Conservation (phyloP, 192 early-diverging fungal genomes). For the Entomortierella beljakovae region DNA sequence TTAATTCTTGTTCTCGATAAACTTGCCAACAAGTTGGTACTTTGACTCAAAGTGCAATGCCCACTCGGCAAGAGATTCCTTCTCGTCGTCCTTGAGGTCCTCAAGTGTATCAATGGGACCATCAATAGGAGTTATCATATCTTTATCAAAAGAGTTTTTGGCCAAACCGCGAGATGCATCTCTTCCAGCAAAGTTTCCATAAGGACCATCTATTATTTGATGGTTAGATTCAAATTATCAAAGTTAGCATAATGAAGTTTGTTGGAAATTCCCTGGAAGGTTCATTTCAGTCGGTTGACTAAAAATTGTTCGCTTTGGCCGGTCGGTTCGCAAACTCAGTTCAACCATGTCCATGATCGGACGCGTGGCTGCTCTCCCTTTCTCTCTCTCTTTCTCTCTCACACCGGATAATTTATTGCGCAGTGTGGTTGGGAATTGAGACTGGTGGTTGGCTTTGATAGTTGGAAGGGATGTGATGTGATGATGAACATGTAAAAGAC, state of each 20-base stretch:
- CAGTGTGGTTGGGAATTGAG: too few relatives aligned
- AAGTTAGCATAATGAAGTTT: neutral
- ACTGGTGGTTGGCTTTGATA: too few relatives aligned
- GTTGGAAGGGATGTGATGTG: too few relatives aligned
- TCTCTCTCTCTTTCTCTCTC: neutral
- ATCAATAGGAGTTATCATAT: conserved; percentile 75
- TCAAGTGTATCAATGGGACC: conserved; percentile 85
- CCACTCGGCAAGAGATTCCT: conserved; percentile 84
- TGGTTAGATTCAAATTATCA: neutral
- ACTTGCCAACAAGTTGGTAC: conserved; percentile 77
- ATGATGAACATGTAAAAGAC: too few relatives aligned
- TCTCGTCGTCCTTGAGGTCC: conserved; percentile 80
- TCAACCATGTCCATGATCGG: neutral
- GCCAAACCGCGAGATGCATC: conserved; percentile 96
- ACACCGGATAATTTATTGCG: too few relatives aligned
- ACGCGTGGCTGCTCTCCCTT: neutral
- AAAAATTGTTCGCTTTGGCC: too few relatives aligned
- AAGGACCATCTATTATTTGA: conserved; percentile 77
- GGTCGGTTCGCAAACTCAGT: too few relatives aligned
- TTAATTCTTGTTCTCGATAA: conserved; percentile 66
- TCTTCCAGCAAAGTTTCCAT: conserved; percentile 96
- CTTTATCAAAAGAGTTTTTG: conserved; percentile 85
- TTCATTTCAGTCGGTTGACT: too few relatives aligned
- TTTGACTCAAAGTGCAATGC: conserved; percentile 82
- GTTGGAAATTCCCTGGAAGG: too few relatives aligned